Conservation (phyloP, 1,139 yeast genomes). For the Hansenula sp. region DNA sequence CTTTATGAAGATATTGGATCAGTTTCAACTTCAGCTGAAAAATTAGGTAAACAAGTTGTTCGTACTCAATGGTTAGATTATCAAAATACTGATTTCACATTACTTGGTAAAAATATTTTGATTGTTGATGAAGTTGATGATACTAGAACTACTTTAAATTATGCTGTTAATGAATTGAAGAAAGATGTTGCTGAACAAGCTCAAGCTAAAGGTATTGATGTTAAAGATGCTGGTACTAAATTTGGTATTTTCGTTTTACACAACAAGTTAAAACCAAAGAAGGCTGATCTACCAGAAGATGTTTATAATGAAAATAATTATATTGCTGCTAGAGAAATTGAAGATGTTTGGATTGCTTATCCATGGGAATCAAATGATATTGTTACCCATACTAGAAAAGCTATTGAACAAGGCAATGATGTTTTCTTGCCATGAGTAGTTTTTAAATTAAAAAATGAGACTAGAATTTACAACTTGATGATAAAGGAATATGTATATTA, state of each 20-base stretch:
- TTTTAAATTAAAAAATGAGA: background rate
- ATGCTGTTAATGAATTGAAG: slow-evolving; percentile 81
- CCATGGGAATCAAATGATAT: slow-evolving; percentile 97
- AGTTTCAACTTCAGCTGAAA: slow-evolving; percentile 53
- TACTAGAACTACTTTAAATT: slow-evolving; percentile 91
- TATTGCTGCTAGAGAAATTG: slow-evolving; percentile 87
- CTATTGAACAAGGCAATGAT: slow-evolving; percentile 71
- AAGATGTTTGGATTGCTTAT: slow-evolving; percentile 94
- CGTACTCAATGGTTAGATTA: slow-evolving; percentile 97
- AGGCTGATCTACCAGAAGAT: slow-evolving; percentile 57
- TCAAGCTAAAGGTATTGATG: slow-evolving; percentile 34
- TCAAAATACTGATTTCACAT: slow-evolving; percentile 47
- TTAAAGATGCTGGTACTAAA: slow-evolving; percentile 46
- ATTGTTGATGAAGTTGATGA: slow-evolving; percentile 96
- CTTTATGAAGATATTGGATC: slow-evolving; percentile 79
- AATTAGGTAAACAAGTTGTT: slow-evolving; percentile 78
- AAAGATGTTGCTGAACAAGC: slow-evolving; percentile 71
- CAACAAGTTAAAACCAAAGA: slow-evolving; percentile 86
- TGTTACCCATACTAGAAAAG: slow-evolving; percentile 78
- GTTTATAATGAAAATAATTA: slow-evolving; percentile 49
- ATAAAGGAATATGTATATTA: background rate
- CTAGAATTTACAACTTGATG: background rate
- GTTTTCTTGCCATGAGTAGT: slow-evolving; percentile 24
- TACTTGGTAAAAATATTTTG: slow-evolving; percentile 76
- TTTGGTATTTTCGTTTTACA: slow-evolving; percentile 91